Evolutionary conservation across 1,139 yeast species (phyloP).

Genomic region (Hyphopichia burtonii): DNA sequence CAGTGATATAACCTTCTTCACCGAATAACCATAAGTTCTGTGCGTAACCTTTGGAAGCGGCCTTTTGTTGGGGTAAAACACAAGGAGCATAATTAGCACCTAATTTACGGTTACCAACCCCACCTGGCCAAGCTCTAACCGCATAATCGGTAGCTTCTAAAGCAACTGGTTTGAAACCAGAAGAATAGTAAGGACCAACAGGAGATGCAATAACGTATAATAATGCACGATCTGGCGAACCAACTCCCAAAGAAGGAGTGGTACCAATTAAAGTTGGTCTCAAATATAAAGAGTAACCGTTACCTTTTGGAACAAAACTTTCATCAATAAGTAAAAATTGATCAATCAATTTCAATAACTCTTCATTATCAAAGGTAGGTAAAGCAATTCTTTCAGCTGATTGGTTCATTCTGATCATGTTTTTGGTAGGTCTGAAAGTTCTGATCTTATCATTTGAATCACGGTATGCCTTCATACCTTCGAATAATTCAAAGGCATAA

Average conservation of each 20-base stretch:
- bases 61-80: conserved; percentile 81
- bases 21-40: conserved; percentile 97
- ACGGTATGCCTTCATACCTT: conserved; percentile 93
- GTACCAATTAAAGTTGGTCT: conserved; percentile 97
- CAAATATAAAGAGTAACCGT: conserved; percentile 87
- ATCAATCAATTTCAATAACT: conserved; percentile 69
- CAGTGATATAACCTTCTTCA: conserved; percentile 84
- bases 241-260: conserved; percentile 79
- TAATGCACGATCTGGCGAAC: conserved; percentile 75
- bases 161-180: conserved; percentile 92
- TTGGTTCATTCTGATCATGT: conserved; percentile 87
- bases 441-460: conserved; percentile 68
- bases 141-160: conserved; percentile 94
- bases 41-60: conserved; percentile 85
- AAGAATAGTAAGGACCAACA: conserved; percentile 88
- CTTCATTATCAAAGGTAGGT: conserved; percentile 80
- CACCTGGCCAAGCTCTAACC: conserved; percentile 99
- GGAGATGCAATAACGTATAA: conserved; percentile 89
- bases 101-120: conserved; percentile 90
- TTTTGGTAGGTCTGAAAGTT: conserved; percentile 86
- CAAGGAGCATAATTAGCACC: conserved; percentile 99
- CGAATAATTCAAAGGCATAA: conserved; percentile 92
- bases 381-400: conserved; percentile 85
- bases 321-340: conserved; percentile 73
- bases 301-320: conserved; percentile 75